Base-by-base conservation (phyloP, 2,329 filamentous ascomycete species). In the Daldinia sp. region DNA sequence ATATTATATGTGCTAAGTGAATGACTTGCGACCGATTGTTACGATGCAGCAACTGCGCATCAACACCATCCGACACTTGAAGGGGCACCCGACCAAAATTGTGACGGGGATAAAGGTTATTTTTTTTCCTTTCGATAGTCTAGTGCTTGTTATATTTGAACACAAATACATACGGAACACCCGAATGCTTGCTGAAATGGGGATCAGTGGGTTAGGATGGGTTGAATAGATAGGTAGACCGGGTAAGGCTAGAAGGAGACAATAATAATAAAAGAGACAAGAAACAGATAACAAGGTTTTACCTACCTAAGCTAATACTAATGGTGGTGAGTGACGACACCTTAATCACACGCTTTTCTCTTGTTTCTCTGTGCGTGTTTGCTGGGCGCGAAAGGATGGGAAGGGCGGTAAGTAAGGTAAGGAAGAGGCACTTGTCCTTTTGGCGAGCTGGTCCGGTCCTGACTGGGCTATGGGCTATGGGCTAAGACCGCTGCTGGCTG, bases 1-100 rank as follows among this genome's bases (percentile, higher is more conserved):
- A 25, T 58, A 37, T 27, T 61, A 59, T 51, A 45, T 17, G 29
- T 57, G 51, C 55, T 61, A 64, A 13, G 35, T 17, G 10, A 45
- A 23, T 45, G 39, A 27, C 39, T 50, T 49, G 50, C 32, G 25
- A 61, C 63, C 53, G 65, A 51, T 63, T 56, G 59, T 53, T 63
- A 58, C 43, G 47, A 67, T 67, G 62, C 65, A 67, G 59, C 56
- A n/a, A 53, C 39, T 59, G 57, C 65, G 60, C 65, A 68, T 68
- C 59, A 53, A 57, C 45, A 30, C 61, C 59, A 35, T 59, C 63
- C 54, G 59, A 30, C 62, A 52, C 62, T 64, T 50, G 63, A 58
- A 63, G 63, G 65, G 62, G 56, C n/a, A n/a, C 62, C 53, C 58
- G 57, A 58, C 61, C 65, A 52, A 61, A 49, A 37, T 41, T 49